A percentile compares a stretch with the other conserved stretches of the same genome.
Conservation (phyloP, 768 basidiomycete species). For the Termitomyces sp. region DNA sequence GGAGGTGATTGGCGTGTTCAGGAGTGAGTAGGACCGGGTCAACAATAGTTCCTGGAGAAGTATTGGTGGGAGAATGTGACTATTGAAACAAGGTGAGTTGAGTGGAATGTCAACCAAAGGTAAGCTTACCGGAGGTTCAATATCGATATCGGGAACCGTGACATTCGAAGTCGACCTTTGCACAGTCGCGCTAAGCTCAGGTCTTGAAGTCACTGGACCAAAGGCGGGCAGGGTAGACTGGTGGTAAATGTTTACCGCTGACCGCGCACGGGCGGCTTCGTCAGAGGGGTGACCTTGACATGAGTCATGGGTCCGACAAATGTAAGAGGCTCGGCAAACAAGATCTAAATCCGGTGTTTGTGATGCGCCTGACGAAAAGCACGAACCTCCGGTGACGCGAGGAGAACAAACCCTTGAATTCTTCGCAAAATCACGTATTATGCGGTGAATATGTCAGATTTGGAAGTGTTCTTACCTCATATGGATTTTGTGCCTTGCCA, state of each 20-base stretch:
- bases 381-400: neutral
- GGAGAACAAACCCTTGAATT: neutral
- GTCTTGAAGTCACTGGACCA: slow-evolving; percentile 10
- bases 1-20: slow-evolving; percentile 28
- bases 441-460: neutral
- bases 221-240: neutral
- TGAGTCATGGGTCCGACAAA: neutral
- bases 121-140: slow-evolving; percentile 43
- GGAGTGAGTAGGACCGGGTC: slow-evolving; percentile 43
- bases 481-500: neutral
- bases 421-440: neutral
- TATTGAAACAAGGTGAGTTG: slow-evolving; percentile 14
- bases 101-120: neutral
- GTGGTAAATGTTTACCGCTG: neutral
- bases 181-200: slow-evolving; percentile 19
- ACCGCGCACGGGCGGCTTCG: slow-evolving; percentile 16
- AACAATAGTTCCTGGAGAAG: slow-evolving; percentile 27
- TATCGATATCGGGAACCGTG: slow-evolving; percentile 38
- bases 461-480: neutral
- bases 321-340: neutral
- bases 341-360: neutral
- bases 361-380: neutral
- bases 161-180: slow-evolving; percentile 27
- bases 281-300: slow-evolving; percentile 13
- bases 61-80: slow-evolving; percentile 36